Evolutionary conservation across 2,329 filamentous ascomycete genomes (phyloP).

Genomic region (Alternaria longipes): DNA sequence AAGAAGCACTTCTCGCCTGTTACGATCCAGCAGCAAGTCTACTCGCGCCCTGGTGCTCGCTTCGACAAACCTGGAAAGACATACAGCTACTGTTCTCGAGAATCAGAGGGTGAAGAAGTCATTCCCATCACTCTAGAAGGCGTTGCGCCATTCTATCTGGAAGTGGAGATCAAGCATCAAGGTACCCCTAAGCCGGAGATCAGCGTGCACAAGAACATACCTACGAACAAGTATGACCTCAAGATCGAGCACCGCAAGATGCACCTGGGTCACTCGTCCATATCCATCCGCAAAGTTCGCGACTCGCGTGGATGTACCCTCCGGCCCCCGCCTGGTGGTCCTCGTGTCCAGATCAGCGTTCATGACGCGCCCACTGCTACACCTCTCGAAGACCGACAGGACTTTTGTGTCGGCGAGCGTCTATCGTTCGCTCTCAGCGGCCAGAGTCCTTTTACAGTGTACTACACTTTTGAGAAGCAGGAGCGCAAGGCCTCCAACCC

Average conservation of each 20-base stretch:
- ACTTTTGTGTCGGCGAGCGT: slow-evolving; percentile 96
- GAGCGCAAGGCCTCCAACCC: slow-evolving; percentile 80
- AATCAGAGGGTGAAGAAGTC: slow-evolving; percentile 80
- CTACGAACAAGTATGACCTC: slow-evolving; percentile 77
- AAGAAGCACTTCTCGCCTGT: slow-evolving; percentile 71
- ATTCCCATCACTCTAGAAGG: slow-evolving; percentile 89
- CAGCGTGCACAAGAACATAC: slow-evolving; percentile 82
- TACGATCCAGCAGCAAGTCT: slow-evolving; percentile 81
- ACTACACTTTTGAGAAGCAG: slow-evolving; percentile 85
- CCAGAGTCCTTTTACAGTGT: slow-evolving; percentile 89
- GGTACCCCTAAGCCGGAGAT: slow-evolving; percentile 80
- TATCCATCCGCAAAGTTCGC: slow-evolving; percentile 88
- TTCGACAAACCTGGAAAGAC: slow-evolving; percentile 90
- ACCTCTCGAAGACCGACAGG: slow-evolving; percentile 80
- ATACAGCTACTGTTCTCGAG: slow-evolving; percentile 93
- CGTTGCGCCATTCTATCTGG: slow-evolving; percentile 85
- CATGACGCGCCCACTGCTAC: slow-evolving; percentile 93
- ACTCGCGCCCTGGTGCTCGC: slow-evolving; percentile 80
- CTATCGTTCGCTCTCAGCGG: slow-evolving; percentile 92
- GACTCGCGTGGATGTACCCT: slow-evolving; percentile 88
- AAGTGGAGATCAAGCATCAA: slow-evolving; percentile 93
- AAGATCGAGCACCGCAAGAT: slow-evolving; percentile 85
- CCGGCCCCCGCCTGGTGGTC: slow-evolving; percentile 70
- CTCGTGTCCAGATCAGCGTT: slow-evolving; percentile 87
- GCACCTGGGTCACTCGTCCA: slow-evolving; percentile 85